phyloP scores from a whole-genome alignment of 192 early-diverging fungal genomes.

The Bifiguratus adelaidae region DNA sequence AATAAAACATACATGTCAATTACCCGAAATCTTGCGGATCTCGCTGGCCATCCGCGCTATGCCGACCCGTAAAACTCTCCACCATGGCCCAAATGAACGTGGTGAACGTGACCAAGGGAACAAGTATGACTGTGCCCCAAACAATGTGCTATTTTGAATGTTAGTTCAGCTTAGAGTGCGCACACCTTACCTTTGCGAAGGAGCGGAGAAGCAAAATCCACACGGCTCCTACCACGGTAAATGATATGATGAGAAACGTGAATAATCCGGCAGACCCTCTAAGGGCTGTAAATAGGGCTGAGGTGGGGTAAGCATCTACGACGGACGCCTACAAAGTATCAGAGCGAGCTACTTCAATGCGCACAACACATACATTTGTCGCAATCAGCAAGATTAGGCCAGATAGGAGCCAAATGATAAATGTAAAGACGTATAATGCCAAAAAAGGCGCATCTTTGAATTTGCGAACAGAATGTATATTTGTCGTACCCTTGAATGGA shows the following conservation, averaged over 20 bases:
- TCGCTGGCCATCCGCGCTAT: conserved; percentile 13
- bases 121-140: conserved; percentile 32
- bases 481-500: conserved; percentile 19
- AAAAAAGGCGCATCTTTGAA: conserved; percentile 40
- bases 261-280: no score
- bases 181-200: conserved; percentile 19
- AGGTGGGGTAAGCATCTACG: conserved; percentile 6
- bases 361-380: conserved; percentile 29
- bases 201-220: conserved; percentile 25
- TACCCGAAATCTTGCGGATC: conserved; percentile 33
- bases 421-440: conserved; percentile 18
- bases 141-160: conserved; percentile 20
- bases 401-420: conserved; percentile 21
- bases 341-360: background rate
- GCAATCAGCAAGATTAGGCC: conserved; percentile 35
- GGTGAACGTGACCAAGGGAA: conserved; percentile 23
- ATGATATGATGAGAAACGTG: conserved; percentile 11
- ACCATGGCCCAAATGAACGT: conserved; percentile 42
- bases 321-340: background rate
- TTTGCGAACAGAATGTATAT: conserved; percentile 27
- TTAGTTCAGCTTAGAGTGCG: background rate
- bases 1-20: background rate
- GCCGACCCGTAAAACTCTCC: conserved; percentile 28
- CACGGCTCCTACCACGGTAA: conserved; percentile 9
- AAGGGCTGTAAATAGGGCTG: no score